Percentiles rank a stretch among this genome's conserved stretches.
Conservation (phyloP, 2,329 filamentous ascomycete species). For the Cercospora sp. region DNA sequence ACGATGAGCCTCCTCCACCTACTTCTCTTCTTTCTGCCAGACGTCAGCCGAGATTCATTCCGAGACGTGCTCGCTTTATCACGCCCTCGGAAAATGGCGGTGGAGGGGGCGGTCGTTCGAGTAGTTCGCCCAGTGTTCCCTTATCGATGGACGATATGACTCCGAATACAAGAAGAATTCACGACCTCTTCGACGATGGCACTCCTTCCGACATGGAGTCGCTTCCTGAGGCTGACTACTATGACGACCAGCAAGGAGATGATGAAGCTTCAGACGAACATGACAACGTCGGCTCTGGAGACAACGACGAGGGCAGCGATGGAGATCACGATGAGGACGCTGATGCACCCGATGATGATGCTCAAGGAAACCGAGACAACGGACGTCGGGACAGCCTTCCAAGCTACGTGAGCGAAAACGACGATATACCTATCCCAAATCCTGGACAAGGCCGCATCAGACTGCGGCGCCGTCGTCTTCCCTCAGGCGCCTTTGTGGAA, state of each 20-base stretch:
- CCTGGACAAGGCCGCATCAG: neutral
- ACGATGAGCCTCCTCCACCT: neutral
- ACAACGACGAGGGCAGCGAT: neutral
- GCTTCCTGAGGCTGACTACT: neutral
- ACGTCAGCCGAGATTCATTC: neutral
- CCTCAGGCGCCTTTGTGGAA: neutral
- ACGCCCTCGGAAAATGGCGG: neutral
- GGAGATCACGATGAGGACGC: neutral
- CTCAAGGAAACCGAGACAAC: neutral
- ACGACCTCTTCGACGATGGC: neutral
- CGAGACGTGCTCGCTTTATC: neutral
- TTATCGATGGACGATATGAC: neutral
- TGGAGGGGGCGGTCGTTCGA: neutral
- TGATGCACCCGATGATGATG: neutral
- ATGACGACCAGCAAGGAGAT: neutral
- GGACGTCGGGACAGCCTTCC: neutral
- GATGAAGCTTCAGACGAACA: neutral
- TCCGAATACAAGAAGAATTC: neutral
- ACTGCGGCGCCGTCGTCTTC: neutral
- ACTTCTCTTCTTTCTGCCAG: neutral
- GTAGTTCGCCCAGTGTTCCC: neutral
- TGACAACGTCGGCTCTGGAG: neutral
- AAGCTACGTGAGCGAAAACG: neutral
- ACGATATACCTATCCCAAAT: neutral
- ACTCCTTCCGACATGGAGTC: neutral